Evolutionary conservation across 306 rosid genomes (phyloP).

Genomic region (Quillaja saponaria): DNA sequence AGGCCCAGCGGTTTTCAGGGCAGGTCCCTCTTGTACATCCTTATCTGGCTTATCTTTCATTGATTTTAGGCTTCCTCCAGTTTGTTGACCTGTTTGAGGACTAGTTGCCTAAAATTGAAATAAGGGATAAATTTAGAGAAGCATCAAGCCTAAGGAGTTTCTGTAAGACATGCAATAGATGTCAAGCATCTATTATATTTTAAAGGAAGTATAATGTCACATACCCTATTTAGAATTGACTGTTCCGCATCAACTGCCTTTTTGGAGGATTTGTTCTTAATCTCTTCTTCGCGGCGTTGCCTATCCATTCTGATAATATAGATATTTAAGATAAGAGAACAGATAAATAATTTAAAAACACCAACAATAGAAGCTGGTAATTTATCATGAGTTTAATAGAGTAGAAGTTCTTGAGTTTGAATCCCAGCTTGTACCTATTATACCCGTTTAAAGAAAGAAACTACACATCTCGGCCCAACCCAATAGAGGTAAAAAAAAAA

Average conservation of each 20-base stretch:
- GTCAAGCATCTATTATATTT: slow-evolving; percentile 18
- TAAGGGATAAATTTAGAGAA: neutral
- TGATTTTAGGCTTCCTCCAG: slow-evolving; percentile 58
- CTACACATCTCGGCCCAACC: slow-evolving; percentile 1
- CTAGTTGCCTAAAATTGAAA: slow-evolving; percentile 52
- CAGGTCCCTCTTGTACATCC: slow-evolving; percentile 48
- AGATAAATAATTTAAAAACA: slow-evolving; percentile 16
- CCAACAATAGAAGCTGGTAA: neutral
- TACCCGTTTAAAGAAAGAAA: too few species aligned
- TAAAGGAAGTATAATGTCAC: slow-evolving; percentile 23
- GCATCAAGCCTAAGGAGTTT: neutral
- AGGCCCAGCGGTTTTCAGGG: slow-evolving; percentile 59
- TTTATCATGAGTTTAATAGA: slow-evolving; percentile 8
- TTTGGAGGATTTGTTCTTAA: slow-evolving; percentile 53
- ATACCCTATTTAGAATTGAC: slow-evolving; percentile 51
- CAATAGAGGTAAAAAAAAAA: neutral
- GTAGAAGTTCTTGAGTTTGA: slow-evolving; percentile 16
- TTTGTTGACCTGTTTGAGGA: slow-evolving; percentile 59
- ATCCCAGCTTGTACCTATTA: slow-evolving; percentile 17
- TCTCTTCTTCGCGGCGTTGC: slow-evolving; percentile 63
- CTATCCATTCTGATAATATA: slow-evolving; percentile 57
- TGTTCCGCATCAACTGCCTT: slow-evolving; percentile 49
- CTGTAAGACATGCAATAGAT: slow-evolving; percentile 10
- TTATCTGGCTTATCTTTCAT: slow-evolving; percentile 59
- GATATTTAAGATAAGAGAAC: slow-evolving; percentile 13